These are phyloP conservation scores for Boletus semigastroideus DNA, from an alignment of 1,284 basidiomycete genomes.

Conservation along the genomic window DNA sequence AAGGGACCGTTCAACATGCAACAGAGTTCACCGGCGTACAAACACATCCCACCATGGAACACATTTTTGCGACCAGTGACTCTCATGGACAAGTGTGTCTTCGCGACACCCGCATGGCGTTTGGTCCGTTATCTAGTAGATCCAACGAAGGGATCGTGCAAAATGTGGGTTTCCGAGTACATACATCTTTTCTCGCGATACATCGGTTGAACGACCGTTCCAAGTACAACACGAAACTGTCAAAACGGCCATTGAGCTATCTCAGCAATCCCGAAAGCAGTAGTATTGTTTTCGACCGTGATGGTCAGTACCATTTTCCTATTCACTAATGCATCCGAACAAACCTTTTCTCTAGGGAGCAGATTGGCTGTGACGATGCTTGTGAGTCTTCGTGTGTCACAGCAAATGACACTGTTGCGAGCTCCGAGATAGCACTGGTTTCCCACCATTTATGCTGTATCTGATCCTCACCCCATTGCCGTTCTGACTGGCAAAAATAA, in stretches of 20 bases:
- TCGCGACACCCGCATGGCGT: constrained; percentile 76
- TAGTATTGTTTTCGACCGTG: constrained; percentile 62
- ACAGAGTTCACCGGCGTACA: constrained; percentile 60
- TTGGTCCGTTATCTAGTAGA: constrained; percentile 48
- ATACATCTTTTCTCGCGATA: constrained; percentile 7
- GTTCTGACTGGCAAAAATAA: constrained; percentile 56
- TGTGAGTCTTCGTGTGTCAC: constrained; percentile 39
- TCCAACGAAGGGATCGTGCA: constrained; percentile 55
- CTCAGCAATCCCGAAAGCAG: constrained; percentile 63
- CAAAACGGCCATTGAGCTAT: constrained; percentile 38
- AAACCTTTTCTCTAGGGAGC: constrained; percentile 42
- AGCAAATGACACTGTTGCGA: constrained; percentile 2
- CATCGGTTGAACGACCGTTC: constrained; percentile 10
- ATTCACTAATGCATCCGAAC: constrained; percentile 5
- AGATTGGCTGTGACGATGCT: constrained; percentile 64
- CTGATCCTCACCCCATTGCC: constrained; percentile 67
- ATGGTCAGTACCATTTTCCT: constrained; percentile 43
- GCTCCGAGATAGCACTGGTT: constrained; percentile 49
- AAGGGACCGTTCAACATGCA: constrained; percentile 49
- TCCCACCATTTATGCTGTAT: constrained; percentile 67
- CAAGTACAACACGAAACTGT: constrained; percentile 67
- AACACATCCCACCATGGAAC: constrained; percentile 62
- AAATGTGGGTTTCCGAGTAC: constrained; percentile 36
- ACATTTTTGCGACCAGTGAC: constrained; percentile 68
- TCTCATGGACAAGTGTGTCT: constrained; percentile 56